Conservation (phyloP, 225 moss, liverwort and hornwort genomes). For the Pseudisothecium myosuroides region DNA sequence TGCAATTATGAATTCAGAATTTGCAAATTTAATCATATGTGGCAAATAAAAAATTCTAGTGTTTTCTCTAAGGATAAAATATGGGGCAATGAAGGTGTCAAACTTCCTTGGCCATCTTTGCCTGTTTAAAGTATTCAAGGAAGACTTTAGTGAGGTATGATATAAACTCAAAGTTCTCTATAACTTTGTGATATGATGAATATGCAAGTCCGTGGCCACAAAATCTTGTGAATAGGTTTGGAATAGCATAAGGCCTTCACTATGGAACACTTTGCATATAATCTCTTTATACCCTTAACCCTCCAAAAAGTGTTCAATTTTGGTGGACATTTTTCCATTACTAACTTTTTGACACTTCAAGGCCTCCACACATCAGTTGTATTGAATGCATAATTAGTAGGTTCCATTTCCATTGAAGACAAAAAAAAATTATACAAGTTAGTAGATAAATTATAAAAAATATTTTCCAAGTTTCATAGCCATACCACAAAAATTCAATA, state of each 20-base stretch:
- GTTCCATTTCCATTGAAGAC: not conserved
- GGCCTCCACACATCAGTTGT: not conserved
- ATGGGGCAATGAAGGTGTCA: no score
- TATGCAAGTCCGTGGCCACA: not conserved
- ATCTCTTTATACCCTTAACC: not conserved
- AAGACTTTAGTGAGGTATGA: not conserved
- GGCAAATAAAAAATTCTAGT: no score
- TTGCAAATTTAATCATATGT: no score
- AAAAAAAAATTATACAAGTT: not conserved
- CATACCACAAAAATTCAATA: no score
- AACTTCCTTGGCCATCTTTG: no score
- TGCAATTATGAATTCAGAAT: no score
- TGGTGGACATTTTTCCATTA: not conserved
- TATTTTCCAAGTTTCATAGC: no score
- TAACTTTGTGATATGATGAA: not conserved
- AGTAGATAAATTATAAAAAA: not conserved
- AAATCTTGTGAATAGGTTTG: not conserved
- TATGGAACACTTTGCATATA: not conserved
- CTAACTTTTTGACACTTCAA: not conserved
- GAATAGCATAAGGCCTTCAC: rapidly evolving
- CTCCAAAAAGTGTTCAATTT: rapidly evolving
- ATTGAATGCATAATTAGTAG: not conserved
- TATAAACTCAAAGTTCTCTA: not conserved
- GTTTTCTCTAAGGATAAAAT: no score
- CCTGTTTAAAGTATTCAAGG: not conserved